A percentile compares a stretch with the other conserved stretches of the same genome.
These are phyloP conservation scores for Chlamydomonas sp. DNA, from an alignment of 139 green algal species.

Conservation along the genomic window DNA sequence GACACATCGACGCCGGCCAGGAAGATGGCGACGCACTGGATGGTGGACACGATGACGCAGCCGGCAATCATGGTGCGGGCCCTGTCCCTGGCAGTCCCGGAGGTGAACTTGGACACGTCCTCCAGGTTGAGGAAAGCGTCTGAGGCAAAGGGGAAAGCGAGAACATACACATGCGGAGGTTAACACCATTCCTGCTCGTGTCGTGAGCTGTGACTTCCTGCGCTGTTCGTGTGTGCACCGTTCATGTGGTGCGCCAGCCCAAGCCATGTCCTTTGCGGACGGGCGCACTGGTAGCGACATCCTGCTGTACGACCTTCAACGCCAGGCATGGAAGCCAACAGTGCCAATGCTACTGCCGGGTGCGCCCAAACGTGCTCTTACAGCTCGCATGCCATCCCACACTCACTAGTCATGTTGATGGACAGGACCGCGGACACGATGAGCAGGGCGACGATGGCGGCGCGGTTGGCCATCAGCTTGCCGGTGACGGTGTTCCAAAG, in stretches of 20 bases:
- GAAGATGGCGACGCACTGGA: slow-evolving; percentile 14
- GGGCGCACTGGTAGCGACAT: no score
- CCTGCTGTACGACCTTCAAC: no score
- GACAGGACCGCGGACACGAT: slow-evolving; percentile 13
- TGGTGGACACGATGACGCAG: slow-evolving; percentile 15
- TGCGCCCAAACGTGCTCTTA: no score
- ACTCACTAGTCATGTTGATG: slow-evolving; percentile 29
- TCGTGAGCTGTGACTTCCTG: not conserved
- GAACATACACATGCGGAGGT: no score
- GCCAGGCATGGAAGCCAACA: no score
- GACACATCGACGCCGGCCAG: not conserved
- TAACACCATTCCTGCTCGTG: not conserved
- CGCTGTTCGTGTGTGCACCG: not conserved
- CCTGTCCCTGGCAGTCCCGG: not conserved
- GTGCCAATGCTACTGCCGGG: no score
- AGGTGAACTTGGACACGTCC: not conserved
- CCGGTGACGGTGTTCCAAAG: not conserved
- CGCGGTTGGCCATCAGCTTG: not conserved
- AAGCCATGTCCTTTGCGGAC: no score
- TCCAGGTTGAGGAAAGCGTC: not conserved
- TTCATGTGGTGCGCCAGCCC: not conserved
- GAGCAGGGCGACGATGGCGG: not conserved
- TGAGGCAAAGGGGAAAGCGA: not conserved
- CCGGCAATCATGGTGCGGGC: slow-evolving; percentile 14
- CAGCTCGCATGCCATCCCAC: not conserved